These are phyloP conservation scores for Phytophthora cryptogea DNA, from an alignment of 352 stramenopile genomes.

Conservation along the genomic window DNA sequence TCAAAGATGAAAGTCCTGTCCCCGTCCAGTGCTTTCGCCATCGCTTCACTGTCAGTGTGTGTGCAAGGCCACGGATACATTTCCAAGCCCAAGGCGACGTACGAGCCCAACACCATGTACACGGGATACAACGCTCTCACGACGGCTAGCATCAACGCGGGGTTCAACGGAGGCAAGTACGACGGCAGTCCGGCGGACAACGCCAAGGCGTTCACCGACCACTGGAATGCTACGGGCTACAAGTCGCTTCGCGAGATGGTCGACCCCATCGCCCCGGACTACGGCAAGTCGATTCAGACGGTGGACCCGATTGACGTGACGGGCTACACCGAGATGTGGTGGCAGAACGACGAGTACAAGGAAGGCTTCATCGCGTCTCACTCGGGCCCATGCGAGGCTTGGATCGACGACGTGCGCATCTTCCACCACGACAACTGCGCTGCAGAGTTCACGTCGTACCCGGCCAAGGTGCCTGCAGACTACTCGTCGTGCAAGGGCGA, in stretches of 20 bases:
- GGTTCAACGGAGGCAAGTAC: slow-evolving; percentile 32
- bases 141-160: slow-evolving; percentile 28
- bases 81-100: slow-evolving; percentile 26
- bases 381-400: slow-evolving; percentile 33
- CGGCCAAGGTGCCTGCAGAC: slow-evolving; percentile 25
- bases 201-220: slow-evolving; percentile 29
- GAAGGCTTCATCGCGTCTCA: slow-evolving; percentile 43
- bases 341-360: slow-evolving; percentile 43
- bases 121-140: slow-evolving; percentile 31
- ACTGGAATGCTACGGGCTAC: slow-evolving; percentile 33
- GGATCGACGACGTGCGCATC: slow-evolving; percentile 28
- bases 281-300: slow-evolving; percentile 26
- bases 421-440: slow-evolving; percentile 38
- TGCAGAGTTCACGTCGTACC: slow-evolving; percentile 36
- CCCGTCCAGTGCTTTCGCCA: slow-evolving; percentile 8
- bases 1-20: slow-evolving; percentile 9
- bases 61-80: slow-evolving; percentile 35
- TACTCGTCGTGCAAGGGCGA: slow-evolving; percentile 25
- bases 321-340: slow-evolving; percentile 30
- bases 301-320: slow-evolving; percentile 32
- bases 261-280: slow-evolving; percentile 33
- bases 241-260: slow-evolving; percentile 41
- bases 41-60: slow-evolving; percentile 11
- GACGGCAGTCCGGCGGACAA: slow-evolving; percentile 34
- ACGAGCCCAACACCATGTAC: slow-evolving; percentile 30